Evolutionary conservation across 768 basidiomycete genomes (phyloP).

Genomic region (Coprinopsis sp.): DNA sequence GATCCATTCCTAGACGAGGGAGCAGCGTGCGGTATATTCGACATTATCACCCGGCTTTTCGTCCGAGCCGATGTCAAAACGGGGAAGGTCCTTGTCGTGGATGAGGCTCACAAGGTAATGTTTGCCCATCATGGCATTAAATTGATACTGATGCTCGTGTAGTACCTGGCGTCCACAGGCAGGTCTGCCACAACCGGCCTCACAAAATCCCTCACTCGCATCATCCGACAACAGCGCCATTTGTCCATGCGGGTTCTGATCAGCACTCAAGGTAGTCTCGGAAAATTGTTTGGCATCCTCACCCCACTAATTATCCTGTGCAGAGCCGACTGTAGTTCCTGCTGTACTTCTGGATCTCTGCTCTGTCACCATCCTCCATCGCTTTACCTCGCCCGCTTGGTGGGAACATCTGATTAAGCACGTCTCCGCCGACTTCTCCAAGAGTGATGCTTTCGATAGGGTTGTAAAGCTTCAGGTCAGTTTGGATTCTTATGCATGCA

Average conservation of each 20-base stretch:
- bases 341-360: slow-evolving; percentile 64
- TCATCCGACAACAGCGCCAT: slow-evolving; percentile 69
- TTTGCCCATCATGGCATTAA: not conserved
- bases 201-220: slow-evolving; percentile 50
- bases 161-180: slow-evolving; percentile 59
- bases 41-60: slow-evolving; percentile 63
- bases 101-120: slow-evolving; percentile 69
- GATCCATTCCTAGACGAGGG: slow-evolving; percentile 68
- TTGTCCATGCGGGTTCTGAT: slow-evolving; percentile 69
- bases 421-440: slow-evolving; percentile 58
- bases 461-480: slow-evolving; percentile 61
- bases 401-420: slow-evolving; percentile 66
- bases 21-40: slow-evolving; percentile 66
- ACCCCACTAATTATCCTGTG: no score
- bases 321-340: slow-evolving; percentile 73
- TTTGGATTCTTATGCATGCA: not conserved
- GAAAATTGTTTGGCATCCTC: no score
- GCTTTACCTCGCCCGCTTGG: slow-evolving; percentile 76
- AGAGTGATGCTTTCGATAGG: slow-evolving; percentile 57
- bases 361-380: slow-evolving; percentile 58
- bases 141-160: slow-evolving; percentile 1
- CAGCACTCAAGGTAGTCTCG: slow-evolving; percentile 58
- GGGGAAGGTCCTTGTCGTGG: slow-evolving; percentile 67
- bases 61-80: slow-evolving; percentile 54
- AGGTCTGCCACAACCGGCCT: slow-evolving; percentile 47